A percentile compares a stretch with the other conserved stretches of the same genome.
These are phyloP conservation scores for Quercus glauca DNA, from an alignment of 306 rosid species.

Conservation along the genomic window DNA sequence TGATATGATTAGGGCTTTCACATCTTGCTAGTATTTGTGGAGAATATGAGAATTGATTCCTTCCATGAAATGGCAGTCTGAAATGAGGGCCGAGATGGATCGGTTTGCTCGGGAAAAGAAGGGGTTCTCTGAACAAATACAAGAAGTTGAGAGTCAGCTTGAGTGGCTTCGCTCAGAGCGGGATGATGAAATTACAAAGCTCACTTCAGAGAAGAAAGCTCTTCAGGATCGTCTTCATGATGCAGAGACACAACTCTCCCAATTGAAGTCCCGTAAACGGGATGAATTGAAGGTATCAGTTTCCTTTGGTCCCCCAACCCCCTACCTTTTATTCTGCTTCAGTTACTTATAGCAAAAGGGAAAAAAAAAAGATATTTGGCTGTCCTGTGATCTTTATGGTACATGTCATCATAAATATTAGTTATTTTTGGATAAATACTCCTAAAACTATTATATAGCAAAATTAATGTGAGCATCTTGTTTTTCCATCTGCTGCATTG, in stretches of 20 bases:
- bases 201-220: slow-evolving; percentile 77
- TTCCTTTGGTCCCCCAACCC: background rate
- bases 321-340: background rate
- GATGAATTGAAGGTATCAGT: slow-evolving; percentile 84
- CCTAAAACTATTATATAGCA: background rate
- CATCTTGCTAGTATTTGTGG: slow-evolving; percentile 31
- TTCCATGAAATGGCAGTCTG: slow-evolving; percentile 74
- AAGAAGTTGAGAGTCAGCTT: slow-evolving; percentile 94
- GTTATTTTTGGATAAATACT: background rate
- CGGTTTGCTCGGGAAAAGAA: slow-evolving; percentile 84
- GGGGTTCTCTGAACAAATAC: slow-evolving; percentile 77
- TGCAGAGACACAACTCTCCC: slow-evolving; percentile 82
- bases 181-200: slow-evolving; percentile 75
- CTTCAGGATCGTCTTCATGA: slow-evolving; percentile 91
- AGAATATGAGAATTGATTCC: slow-evolving; percentile 42
- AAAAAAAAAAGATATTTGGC: too few relatives aligned
- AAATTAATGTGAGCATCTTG: background rate
- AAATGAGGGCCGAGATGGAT: slow-evolving; percentile 84
- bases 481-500: background rate
- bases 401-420: background rate
- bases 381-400: background rate
- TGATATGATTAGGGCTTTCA: slow-evolving; percentile 40
- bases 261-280: slow-evolving; percentile 90
- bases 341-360: background rate
- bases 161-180: slow-evolving; percentile 98